Conservation (phyloP, 2,329 filamentous ascomycete genomes). For the Colletotrichum simmondsii region DNA sequence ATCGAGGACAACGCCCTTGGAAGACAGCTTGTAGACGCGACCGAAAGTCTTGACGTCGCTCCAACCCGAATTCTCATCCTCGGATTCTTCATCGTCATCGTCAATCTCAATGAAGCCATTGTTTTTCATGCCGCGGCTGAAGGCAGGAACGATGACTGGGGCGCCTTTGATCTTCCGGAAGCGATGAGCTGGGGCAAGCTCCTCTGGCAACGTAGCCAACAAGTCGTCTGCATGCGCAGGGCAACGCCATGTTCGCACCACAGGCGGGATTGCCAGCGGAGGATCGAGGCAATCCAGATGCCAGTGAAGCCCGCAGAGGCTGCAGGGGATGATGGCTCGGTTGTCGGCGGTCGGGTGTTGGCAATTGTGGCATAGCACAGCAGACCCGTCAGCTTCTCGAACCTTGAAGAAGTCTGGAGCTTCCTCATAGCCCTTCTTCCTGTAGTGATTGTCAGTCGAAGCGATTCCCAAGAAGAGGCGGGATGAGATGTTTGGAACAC, state of each 20-base stretch:
- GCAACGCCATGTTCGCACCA: constrained; percentile 85
- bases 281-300: constrained; percentile 93
- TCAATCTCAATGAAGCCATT: constrained; percentile 80
- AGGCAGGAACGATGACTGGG: constrained; percentile 61
- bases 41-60: constrained; percentile 70
- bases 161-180: constrained; percentile 70
- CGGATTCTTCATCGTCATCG: constrained; percentile 70
- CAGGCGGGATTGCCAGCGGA: constrained; percentile 82
- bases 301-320: constrained; percentile 84
- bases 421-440: constrained; percentile 69
- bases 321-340: constrained; percentile 86
- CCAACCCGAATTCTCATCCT: constrained; percentile 66
- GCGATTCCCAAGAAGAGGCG: background rate
- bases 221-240: constrained; percentile 87
- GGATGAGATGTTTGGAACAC: background rate
- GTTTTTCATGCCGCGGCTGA: constrained; percentile 74
- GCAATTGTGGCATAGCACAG: constrained; percentile 83
- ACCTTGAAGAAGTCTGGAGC: constrained; percentile 74
- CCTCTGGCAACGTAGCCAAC: constrained; percentile 66
- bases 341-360: constrained; percentile 70
- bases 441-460: constrained; percentile 47
- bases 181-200: constrained; percentile 69
- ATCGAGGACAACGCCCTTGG: constrained; percentile 74
- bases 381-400: constrained; percentile 77
- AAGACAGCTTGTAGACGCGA: constrained; percentile 72